A percentile compares a stretch with the other conserved stretches of the same genome.
Conservation (phyloP, 352 stramenopile genomes). For the Phytopythium aichiense region DNA sequence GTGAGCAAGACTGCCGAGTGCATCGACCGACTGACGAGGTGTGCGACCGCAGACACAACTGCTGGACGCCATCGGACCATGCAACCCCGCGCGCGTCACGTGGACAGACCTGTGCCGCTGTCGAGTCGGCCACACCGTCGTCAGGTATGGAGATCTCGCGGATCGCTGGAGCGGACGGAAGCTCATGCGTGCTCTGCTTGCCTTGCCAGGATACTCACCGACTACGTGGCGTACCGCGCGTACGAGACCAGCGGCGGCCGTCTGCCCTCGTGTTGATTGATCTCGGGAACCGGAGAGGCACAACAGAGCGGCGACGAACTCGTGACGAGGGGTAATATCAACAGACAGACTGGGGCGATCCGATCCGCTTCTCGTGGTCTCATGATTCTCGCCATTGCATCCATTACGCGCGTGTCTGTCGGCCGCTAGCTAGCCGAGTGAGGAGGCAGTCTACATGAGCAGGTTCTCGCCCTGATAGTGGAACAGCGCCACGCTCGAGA, state of each 20-base stretch:
- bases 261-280: not conserved
- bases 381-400: not conserved
- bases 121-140: conserved; percentile 43
- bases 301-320: too few species aligned
- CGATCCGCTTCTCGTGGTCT: not conserved
- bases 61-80: conserved; percentile 50
- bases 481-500: conserved; percentile 68
- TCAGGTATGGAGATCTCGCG: conserved; percentile 18
- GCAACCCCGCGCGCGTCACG: conserved; percentile 37
- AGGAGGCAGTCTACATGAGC: conserved; percentile 35
- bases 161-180: not conserved
- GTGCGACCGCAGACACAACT: conserved; percentile 39
- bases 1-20: not conserved
- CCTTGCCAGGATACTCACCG: conserved; percentile 34
- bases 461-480: conserved; percentile 85
- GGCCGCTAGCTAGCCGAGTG: not conserved
- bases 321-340: not conserved
- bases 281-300: too few species aligned
- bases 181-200: not conserved
- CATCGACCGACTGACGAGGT: not conserved
- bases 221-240: conserved; percentile 48
- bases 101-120: conserved; percentile 55
- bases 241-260: conserved; percentile 50
- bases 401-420: conserved; percentile 1
- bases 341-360: not conserved